Evolutionary conservation across 495 filamentous ascomycete species (phyloP).

Genomic region (Parathielavia hyrcaniae): DNA sequence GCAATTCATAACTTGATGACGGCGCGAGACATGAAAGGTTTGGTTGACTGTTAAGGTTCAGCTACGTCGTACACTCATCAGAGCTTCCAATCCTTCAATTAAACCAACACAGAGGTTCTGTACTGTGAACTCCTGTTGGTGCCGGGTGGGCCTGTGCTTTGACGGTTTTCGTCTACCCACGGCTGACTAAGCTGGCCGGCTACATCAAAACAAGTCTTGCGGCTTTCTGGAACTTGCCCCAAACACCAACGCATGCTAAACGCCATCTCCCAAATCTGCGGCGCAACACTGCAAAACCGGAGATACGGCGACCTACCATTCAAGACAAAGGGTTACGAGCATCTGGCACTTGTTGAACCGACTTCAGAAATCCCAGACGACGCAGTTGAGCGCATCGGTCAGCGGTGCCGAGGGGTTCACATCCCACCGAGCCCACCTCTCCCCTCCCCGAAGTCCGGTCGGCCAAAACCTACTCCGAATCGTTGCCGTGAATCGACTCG

Average conservation of each 20-base stretch:
- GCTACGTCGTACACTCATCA: too few species aligned
- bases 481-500: background rate
- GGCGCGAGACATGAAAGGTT: too few species aligned
- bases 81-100: too few species aligned
- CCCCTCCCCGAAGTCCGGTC: slow-evolving; percentile 2
- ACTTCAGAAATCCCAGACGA: slow-evolving; percentile 10
- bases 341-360: slow-evolving; percentile 13
- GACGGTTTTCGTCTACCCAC: too few species aligned
- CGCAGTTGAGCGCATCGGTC: slow-evolving; percentile 7
- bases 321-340: slow-evolving; percentile 27
- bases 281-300: slow-evolving; percentile 25
- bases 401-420: slow-evolving; percentile 13
- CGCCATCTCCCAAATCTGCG: slow-evolving; percentile 22
- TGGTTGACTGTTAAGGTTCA: too few species aligned
- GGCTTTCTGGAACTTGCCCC: slow-evolving; percentile 29
- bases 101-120: too few species aligned
- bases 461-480: slow-evolving; percentile 3
- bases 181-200: slow-evolving; percentile 28
- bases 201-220: slow-evolving; percentile 22
- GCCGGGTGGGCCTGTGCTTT: background rate
- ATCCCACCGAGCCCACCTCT: slow-evolving; percentile 9
- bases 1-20: too few species aligned
- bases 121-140: too few species aligned
- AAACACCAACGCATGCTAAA: slow-evolving; percentile 26
- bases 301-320: slow-evolving; percentile 21